A percentile compares a stretch with the other conserved stretches of the same genome.
phyloP scores from a whole-genome alignment of 1,139 yeast species.

The Blastobotrys raffinosifermentans region DNA sequence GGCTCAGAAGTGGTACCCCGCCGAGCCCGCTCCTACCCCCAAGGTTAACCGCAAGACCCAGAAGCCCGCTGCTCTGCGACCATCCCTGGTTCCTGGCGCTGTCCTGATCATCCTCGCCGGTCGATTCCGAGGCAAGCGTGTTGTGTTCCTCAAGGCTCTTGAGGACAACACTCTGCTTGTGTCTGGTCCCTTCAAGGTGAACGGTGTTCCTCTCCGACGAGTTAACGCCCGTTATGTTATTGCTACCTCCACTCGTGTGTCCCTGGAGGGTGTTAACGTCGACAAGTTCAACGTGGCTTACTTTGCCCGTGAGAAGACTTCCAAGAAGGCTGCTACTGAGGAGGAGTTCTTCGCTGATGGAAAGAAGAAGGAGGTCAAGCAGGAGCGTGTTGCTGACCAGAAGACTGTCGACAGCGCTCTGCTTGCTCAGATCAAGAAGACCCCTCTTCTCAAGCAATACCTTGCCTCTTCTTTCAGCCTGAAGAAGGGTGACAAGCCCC shows the following conservation, averaged over 20 bases:
- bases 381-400: slow-evolving; percentile 98
- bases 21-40: slow-evolving; percentile 91
- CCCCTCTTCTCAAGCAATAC: slow-evolving; percentile 97
- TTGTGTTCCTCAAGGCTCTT: slow-evolving; percentile 93
- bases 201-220: slow-evolving; percentile 99
- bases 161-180: slow-evolving; percentile 99
- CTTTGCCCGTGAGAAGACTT: slow-evolving; percentile 93
- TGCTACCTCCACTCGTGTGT: slow-evolving; percentile 94
- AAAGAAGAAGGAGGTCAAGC: slow-evolving; percentile 79
- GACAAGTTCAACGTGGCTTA: slow-evolving; percentile 92
- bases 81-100: slow-evolving; percentile 97
- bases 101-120: slow-evolving; percentile 98
- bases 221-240: slow-evolving; percentile 98
- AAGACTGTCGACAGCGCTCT: slow-evolving; percentile 93
- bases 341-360: slow-evolving; percentile 92
- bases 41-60: slow-evolving; percentile 55
- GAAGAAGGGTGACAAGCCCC: slow-evolving; percentile 99
- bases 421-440: slow-evolving; percentile 91
- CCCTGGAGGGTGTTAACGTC: slow-evolving; percentile 74
- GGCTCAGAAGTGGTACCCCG: slow-evolving; percentile 90
- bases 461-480: slow-evolving; percentile 94
- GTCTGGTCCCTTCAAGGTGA: slow-evolving; percentile 99
- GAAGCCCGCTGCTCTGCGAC: slow-evolving; percentile 94
- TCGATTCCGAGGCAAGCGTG: slow-evolving; percentile 99
- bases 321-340: slow-evolving; percentile 80